Conservation (phyloP, 192 early-diverging fungal genomes). For the Podila verticillata region DNA sequence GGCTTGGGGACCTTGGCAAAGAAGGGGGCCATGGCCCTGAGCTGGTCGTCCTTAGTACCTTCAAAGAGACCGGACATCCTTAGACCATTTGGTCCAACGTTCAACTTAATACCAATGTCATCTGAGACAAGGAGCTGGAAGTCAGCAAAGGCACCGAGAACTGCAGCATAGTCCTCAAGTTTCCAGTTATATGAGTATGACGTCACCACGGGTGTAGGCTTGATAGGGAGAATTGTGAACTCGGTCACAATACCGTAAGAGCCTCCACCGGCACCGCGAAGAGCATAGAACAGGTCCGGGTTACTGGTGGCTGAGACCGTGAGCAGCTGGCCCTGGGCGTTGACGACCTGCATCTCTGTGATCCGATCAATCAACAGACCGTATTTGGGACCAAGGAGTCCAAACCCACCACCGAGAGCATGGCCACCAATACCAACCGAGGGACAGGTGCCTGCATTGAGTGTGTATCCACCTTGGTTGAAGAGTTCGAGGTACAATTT, state of each 20-base stretch:
- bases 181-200: slow-evolving; percentile 21
- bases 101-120: slow-evolving; percentile 47
- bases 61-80: slow-evolving; percentile 38
- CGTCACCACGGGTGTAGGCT: slow-evolving; percentile 37
- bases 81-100: slow-evolving; percentile 13
- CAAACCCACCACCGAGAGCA: slow-evolving; percentile 66
- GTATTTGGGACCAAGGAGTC: slow-evolving; percentile 56
- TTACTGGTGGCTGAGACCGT: slow-evolving; percentile 45
- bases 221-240: slow-evolving; percentile 40
- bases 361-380: slow-evolving; percentile 63
- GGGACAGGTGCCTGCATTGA: slow-evolving; percentile 66
- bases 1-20: slow-evolving; percentile 15
- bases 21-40: slow-evolving; percentile 23
- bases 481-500: slow-evolving; percentile 55
- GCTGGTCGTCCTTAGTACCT: slow-evolving; percentile 19
- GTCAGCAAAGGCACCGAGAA: neutral
- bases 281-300: slow-evolving; percentile 69
- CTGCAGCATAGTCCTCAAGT: slow-evolving; percentile 21
- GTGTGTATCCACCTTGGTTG: slow-evolving; percentile 45
- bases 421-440: slow-evolving; percentile 69
- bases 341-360: slow-evolving; percentile 54
- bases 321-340: slow-evolving; percentile 57
- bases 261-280: slow-evolving; percentile 68
- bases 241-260: slow-evolving; percentile 56
- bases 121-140: slow-evolving; percentile 3